A percentile compares a stretch with the other conserved stretches of the same genome.
phyloP scores from a whole-genome alignment of 495 filamentous ascomycete genomes.

The Neurospora tetrasperma region DNA sequence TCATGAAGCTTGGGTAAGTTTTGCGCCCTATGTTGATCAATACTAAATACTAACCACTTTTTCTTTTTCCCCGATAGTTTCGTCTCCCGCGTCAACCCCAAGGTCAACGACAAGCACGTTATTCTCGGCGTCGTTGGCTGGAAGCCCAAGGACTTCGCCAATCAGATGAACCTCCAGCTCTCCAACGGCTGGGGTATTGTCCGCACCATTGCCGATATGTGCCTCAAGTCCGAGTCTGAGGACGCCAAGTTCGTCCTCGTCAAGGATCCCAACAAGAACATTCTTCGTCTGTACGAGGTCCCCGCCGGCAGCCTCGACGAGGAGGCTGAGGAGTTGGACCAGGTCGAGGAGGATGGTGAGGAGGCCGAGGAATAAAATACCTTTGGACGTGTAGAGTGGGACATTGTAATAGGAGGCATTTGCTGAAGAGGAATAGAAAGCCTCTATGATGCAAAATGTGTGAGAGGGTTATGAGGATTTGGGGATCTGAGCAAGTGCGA shows the following conservation, averaged over 20 bases:
- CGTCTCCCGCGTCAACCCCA: slow-evolving; percentile 86
- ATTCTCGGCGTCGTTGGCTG: slow-evolving; percentile 92
- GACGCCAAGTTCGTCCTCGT: slow-evolving; percentile 65
- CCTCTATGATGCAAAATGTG: not conserved
- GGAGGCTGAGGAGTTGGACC: slow-evolving; percentile 30
- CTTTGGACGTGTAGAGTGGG: not conserved
- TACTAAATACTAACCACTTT: slow-evolving; percentile 1
- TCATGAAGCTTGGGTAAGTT: slow-evolving; percentile 89
- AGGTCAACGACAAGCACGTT: slow-evolving; percentile 80
- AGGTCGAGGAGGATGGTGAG: slow-evolving; percentile 17
- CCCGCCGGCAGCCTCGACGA: slow-evolving; percentile 76
- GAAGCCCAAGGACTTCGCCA: slow-evolving; percentile 93
- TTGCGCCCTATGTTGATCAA: slow-evolving; percentile 13
- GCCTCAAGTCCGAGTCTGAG: slow-evolving; percentile 45
- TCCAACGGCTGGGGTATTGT: slow-evolving; percentile 99
- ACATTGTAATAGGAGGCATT: not conserved
- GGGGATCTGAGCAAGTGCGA: not conserved
- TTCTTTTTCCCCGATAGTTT: slow-evolving; percentile 43
- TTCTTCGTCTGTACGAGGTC: slow-evolving; percentile 86
- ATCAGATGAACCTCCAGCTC: slow-evolving; percentile 94
- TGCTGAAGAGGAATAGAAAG: not conserved
- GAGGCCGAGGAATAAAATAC: slow-evolving; percentile 23
- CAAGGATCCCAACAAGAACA: slow-evolving; percentile 91
- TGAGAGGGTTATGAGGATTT: not conserved
- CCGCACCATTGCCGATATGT: slow-evolving; percentile 91